Evolutionary conservation across 805 yeast species (phyloP), one percentile per base, ranked within the genome.

Genomic region (Yamadazyma takamatsuzukensis): DNA sequence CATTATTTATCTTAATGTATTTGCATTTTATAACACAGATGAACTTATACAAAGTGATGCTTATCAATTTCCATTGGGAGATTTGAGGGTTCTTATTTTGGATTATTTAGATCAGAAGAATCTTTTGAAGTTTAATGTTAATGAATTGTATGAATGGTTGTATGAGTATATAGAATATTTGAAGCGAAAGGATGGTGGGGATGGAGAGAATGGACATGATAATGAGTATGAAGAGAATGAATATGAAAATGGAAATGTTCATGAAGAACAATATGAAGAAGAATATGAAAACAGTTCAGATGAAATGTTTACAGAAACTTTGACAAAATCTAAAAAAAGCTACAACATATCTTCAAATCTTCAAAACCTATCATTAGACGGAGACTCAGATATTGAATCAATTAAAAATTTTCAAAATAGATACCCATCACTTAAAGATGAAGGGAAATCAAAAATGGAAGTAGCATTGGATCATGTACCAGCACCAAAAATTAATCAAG

Each of bases 1-100:
- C 41, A 54, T 64, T 35, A 59, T 66, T 17, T 66, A 66, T 45
- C 42, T 66, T 34, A 63, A 66, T 37, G 53, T 66, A 22, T 65
- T 61, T 53, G 59, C 61, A 33, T 65, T 66, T 40, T 66, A 61
- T 44, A 55, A 56, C 32, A 42, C 54, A 12, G 53, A 62, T 32
- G 58, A 55, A 10, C 33, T 45, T 15, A 36, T 59, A 15, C 41
- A 37, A 14, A 51, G 44, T 13, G 36, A 45, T 15, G 38, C 44
- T 2, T 48, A 52, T 31, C 36, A 40, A 15, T 44, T 59, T 6
- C 43, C 52, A 9, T 41, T 60, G 26, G 21, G 24, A 8, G 27
- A 40, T 7, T 33, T 60, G 13, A 42, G 64, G 6, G 27, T 30
- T 18, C 45, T 53, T 50, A 40, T 56, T 12, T 23, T 60, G 15